A percentile compares a stretch with the other conserved stretches of the same genome.
These are phyloP conservation scores for Rugonectria rugulosa DNA, from an alignment of 2,329 filamentous ascomycete species.

Conservation along the genomic window DNA sequence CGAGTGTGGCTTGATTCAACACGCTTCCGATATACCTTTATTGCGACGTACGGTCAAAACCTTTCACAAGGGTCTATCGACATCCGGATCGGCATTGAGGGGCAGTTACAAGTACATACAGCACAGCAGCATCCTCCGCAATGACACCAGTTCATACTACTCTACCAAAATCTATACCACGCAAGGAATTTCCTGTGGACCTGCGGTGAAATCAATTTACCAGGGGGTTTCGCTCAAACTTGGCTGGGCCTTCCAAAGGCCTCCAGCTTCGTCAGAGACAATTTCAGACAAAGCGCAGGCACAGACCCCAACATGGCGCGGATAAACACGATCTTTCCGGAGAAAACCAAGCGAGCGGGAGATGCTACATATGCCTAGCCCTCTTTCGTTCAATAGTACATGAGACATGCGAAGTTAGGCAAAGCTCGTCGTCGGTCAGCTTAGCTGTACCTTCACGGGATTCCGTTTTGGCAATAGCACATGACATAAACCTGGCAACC, in stretches of 20 bases:
- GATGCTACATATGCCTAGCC: slow-evolving; percentile 28
- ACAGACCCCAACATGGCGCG: slow-evolving; percentile 12
- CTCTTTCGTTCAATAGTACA: slow-evolving; percentile 14
- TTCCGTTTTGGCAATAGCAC: too few species aligned
- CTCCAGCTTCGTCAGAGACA: slow-evolving; percentile 7
- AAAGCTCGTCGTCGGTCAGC: too few species aligned
- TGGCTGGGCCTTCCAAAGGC: slow-evolving; percentile 1
- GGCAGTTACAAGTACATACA: too few species aligned
- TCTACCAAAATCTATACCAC: too few species aligned
- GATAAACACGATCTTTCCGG: slow-evolving; percentile 20
- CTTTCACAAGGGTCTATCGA: not conserved
- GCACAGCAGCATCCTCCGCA: too few species aligned
- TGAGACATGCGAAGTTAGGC: slow-evolving; percentile 10
- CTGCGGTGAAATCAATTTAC: slow-evolving; percentile 7
- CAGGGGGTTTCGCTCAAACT: not conserved
- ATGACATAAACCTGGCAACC: slow-evolving; percentile 15
- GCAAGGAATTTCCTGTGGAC: too few species aligned
- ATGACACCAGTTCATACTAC: too few species aligned
- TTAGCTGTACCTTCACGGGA: too few species aligned
- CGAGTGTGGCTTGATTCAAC: slow-evolving; percentile 17
- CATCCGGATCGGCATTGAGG: too few species aligned
- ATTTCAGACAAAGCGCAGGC: not conserved
- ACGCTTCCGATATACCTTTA: slow-evolving; percentile 2
- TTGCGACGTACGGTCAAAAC: too few species aligned
- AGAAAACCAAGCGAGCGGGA: slow-evolving; percentile 25